Conservation (phyloP, 2,329 filamentous ascomycete genomes). For the Aspergillus uvarum region DNA sequence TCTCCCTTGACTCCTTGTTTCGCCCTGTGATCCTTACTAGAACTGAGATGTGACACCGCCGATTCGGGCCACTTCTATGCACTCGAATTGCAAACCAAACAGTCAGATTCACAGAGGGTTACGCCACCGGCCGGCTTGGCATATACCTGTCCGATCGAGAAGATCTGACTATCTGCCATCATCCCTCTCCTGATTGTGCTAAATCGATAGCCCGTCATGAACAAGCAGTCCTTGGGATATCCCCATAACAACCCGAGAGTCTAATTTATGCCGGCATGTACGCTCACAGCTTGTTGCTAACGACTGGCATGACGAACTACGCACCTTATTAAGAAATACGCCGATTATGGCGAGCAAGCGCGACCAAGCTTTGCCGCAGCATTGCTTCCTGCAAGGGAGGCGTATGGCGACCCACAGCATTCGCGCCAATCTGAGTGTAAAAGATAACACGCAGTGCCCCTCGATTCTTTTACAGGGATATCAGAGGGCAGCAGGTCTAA, state of each 20-base stretch:
- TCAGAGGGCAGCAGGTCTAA: background rate
- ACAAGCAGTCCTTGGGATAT: background rate
- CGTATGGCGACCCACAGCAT: constrained; percentile 2
- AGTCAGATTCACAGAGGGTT: background rate
- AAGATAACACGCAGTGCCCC: background rate
- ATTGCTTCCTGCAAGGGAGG: constrained; percentile 10
- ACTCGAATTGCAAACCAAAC: background rate
- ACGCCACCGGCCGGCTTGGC: background rate
- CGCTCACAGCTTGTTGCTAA: background rate
- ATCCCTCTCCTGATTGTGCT: background rate
- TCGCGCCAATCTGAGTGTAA: background rate
- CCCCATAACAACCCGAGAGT: background rate
- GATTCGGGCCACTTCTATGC: background rate
- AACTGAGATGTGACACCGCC: background rate
- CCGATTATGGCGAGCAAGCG: background rate
- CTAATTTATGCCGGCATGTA: background rate
- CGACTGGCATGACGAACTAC: background rate
- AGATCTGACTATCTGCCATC: background rate
- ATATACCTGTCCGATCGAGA: background rate
- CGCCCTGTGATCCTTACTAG: background rate
- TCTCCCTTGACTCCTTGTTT: background rate
- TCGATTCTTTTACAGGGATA: background rate
- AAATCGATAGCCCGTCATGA: background rate
- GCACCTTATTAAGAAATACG: background rate
- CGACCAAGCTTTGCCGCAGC: constrained; percentile 7